These are phyloP conservation scores for Gynandropsis gynandra DNA, from an alignment of 345 rosid genomes.

Conservation along the genomic window DNA sequence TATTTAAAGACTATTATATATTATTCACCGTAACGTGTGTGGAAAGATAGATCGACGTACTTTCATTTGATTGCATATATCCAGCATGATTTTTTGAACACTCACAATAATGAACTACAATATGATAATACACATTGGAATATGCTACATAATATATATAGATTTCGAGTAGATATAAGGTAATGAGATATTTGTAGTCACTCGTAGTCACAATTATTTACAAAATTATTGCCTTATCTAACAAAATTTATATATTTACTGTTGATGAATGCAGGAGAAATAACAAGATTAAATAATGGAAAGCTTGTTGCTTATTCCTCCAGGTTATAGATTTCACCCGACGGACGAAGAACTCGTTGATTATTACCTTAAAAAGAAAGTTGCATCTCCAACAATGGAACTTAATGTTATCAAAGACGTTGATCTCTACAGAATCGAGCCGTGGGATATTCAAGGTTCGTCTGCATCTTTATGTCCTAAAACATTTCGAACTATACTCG, in stretches of 20 bases:
- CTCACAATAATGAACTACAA: neutral
- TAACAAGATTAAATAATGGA: constrained; percentile 29
- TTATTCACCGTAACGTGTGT: constrained; percentile 14
- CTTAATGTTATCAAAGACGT: constrained; percentile 71
- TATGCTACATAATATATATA: no score
- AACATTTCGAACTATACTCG: no score
- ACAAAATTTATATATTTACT: no score
- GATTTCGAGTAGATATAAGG: no score
- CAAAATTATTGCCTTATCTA: no score
- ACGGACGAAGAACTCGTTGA: constrained; percentile 78
- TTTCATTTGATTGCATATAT: constrained; percentile 11
- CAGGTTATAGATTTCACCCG: constrained; percentile 75
- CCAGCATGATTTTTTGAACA: constrained; percentile 6
- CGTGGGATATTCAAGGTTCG: constrained; percentile 87
- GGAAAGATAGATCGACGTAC: constrained; percentile 6
- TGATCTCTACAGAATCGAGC: constrained; percentile 76
- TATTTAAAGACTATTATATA: constrained; percentile 1
- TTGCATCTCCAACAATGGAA: constrained; percentile 52
- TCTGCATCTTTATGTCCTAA: neutral
- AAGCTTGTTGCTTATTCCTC: constrained; percentile 48
- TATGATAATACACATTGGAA: no score
- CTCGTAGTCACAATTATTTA: no score
- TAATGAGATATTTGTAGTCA: no score
- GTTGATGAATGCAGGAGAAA: constrained; percentile 19
- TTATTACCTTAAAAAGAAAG: constrained; percentile 63